A percentile compares a stretch with the other conserved stretches of the same genome.
phyloP scores from a whole-genome alignment of 306 rosid genomes.

The Prosopis cineraria region DNA sequence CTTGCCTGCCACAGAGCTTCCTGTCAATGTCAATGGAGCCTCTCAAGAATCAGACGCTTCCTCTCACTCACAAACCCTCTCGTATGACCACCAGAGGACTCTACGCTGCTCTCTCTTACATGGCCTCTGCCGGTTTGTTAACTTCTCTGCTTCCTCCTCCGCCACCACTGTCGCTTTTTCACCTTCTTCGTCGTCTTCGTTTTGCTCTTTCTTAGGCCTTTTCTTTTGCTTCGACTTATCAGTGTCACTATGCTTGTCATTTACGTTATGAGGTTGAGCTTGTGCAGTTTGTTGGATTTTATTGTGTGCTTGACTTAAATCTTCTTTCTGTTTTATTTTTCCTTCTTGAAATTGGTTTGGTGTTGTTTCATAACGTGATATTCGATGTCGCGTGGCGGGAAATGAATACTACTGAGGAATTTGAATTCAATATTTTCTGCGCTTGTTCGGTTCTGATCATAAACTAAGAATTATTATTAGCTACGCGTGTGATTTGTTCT shows the following conservation, averaged over 20 bases:
- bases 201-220: background rate
- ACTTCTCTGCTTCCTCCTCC: background rate
- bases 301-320: background rate
- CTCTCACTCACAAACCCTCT: conserved; percentile 44
- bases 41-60: conserved; percentile 37
- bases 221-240: background rate
- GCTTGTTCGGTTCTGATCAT: background rate
- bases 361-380: background rate
- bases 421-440: background rate
- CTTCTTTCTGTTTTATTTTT: background rate
- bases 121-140: conserved; percentile 68
- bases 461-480: background rate
- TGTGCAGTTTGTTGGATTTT: background rate
- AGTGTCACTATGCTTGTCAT: background rate
- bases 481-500: background rate
- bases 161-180: background rate
- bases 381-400: background rate
- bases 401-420: background rate
- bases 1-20: background rate
- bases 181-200: background rate
- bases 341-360: background rate
- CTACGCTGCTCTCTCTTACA: conserved; percentile 67
- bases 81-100: conserved; percentile 64
- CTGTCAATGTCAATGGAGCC: conserved; percentile 42
- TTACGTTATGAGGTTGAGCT: background rate